phyloP scores from a whole-genome alignment of 2,329 filamentous ascomycete species.

The Myriosclerotinia curreyana region DNA sequence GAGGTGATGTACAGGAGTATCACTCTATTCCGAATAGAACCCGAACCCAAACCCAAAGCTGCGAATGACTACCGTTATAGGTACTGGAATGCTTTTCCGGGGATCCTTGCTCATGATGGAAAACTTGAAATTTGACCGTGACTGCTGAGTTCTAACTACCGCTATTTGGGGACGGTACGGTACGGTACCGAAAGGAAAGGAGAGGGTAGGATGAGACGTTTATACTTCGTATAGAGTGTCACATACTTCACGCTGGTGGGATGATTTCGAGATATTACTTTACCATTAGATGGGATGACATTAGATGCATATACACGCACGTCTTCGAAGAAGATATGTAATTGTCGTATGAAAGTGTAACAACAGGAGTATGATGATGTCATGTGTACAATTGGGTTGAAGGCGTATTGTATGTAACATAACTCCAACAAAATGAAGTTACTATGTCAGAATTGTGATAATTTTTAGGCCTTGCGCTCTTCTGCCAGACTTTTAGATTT shows the following conservation, averaged over 20 bases:
- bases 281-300: not conserved
- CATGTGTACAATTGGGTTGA: too few species aligned
- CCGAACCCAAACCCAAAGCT: not conserved
- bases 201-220: not conserved
- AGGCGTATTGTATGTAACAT: not conserved
- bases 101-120: not conserved
- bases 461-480: not conserved
- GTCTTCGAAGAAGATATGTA: too few species aligned
- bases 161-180: not conserved
- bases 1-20: not conserved
- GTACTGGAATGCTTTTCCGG: not conserved
- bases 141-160: not conserved
- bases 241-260: not conserved
- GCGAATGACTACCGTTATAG: not conserved
- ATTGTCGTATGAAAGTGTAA: too few species aligned
- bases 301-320: too few species aligned
- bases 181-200: not conserved
- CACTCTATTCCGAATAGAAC: not conserved
- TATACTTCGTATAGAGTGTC: not conserved
- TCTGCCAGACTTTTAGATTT: not conserved
- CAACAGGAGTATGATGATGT: too few species aligned
- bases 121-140: not conserved
- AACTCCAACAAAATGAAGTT: not conserved
- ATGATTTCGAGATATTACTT: not conserved
- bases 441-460: not conserved